These are phyloP conservation scores for Mycena citricolor DNA, from an alignment of 1,284 basidiomycete species.

Conservation along the genomic window DNA sequence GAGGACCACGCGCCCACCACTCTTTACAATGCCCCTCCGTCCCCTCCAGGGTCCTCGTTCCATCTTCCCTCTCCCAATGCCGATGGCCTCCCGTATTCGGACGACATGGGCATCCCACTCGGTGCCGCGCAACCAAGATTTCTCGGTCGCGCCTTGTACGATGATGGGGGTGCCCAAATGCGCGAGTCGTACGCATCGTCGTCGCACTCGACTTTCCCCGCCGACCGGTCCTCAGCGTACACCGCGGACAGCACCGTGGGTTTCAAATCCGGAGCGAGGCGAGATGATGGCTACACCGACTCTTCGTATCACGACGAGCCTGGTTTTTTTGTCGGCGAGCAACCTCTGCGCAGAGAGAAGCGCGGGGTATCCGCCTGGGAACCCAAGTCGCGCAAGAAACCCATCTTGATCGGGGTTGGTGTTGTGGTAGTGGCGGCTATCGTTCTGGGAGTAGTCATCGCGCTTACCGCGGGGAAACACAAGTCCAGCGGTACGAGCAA, in stretches of 20 bases:
- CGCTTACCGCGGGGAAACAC: constrained; percentile 62
- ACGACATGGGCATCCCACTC: constrained; percentile 30
- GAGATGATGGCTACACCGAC: constrained; percentile 31
- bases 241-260: constrained; percentile 59
- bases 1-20: constrained; percentile 38
- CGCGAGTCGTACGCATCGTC: constrained; percentile 64
- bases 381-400: constrained; percentile 49
- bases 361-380: constrained; percentile 53
- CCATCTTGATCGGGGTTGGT: constrained; percentile 48
- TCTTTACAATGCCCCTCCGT: constrained; percentile 45
- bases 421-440: constrained; percentile 45
- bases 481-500: constrained; percentile 19
- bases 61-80: constrained; percentile 21
- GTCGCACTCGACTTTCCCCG: constrained; percentile 42
- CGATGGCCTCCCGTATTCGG: constrained; percentile 18
- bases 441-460: constrained; percentile 54
- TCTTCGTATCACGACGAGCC: constrained; percentile 61
- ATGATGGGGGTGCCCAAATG: constrained; percentile 37
- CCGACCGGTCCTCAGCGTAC: constrained; percentile 41
- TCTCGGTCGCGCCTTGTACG: constrained; percentile 47
- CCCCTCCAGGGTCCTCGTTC: constrained; percentile 30
- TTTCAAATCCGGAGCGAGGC: constrained; percentile 46
- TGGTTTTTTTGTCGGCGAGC: constrained; percentile 34
- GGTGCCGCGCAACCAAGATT: constrained; percentile 47
- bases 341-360: constrained; percentile 53